Conservation (phyloP, 176 grass and related monocot species). For the Lolium rigidum region DNA sequence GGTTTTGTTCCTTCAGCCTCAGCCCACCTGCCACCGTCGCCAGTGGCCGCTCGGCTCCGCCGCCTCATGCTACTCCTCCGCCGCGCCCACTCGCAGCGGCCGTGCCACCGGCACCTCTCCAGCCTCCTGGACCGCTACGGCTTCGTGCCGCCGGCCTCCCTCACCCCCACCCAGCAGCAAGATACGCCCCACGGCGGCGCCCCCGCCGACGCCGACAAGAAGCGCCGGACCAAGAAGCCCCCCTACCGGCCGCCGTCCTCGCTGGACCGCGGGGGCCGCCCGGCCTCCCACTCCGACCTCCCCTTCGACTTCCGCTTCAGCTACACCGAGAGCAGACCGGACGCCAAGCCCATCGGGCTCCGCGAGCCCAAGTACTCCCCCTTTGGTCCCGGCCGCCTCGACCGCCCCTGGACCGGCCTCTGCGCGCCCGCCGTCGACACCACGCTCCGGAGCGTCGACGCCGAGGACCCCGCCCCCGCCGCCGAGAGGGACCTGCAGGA, state of each 20-base stretch:
- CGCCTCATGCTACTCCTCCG: conserved; percentile 52
- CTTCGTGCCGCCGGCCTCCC: conserved; percentile 69
- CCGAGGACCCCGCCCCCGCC: conserved; percentile 50
- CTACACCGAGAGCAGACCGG: conserved; percentile 77
- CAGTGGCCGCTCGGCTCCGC: not conserved
- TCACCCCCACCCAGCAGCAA: conserved; percentile 21
- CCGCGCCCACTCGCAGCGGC: conserved; percentile 24
- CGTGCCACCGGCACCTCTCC: conserved; percentile 37
- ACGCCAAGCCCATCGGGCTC: conserved; percentile 73
- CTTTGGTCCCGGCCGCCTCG: conserved; percentile 80
- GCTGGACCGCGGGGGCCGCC: conserved; percentile 48
- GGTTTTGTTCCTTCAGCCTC: not conserved
- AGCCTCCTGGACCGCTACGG: conserved; percentile 69
- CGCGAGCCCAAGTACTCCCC: conserved; percentile 93
- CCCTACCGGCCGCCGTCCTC: conserved; percentile 62
- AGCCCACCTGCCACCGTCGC: not conserved
- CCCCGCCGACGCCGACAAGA: conserved; percentile 32
- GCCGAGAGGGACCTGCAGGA: conserved; percentile 54
- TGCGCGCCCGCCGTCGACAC: conserved; percentile 80
- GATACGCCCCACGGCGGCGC: conserved; percentile 25
- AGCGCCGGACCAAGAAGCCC: conserved; percentile 51
- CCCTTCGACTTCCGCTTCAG: conserved; percentile 96
- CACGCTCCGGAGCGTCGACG: conserved; percentile 57
- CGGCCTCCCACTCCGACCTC: conserved; percentile 61
- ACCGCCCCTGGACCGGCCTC: conserved; percentile 83